Evolutionary conservation across 164 flowering plant genomes (phyloP).

Genomic region (Litsea cubeba): DNA sequence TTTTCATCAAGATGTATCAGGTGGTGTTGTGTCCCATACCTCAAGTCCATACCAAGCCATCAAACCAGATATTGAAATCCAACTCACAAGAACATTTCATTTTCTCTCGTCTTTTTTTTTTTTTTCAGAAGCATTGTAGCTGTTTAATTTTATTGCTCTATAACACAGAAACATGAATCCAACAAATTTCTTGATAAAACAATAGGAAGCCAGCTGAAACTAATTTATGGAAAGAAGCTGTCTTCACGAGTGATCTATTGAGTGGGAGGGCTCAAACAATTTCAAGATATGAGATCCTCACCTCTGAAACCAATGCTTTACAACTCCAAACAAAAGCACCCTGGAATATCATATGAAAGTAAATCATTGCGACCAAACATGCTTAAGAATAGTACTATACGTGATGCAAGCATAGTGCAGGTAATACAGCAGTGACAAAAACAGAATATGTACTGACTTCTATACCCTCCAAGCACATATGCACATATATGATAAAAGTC

Average conservation of each 20-base stretch:
- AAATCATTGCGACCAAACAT: not conserved
- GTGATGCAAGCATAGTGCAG: not conserved
- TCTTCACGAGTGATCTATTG: not conserved
- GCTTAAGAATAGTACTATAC: not conserved
- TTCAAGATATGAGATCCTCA: constrained; percentile 19
- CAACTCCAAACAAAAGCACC: constrained; percentile 94
- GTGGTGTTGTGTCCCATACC: no score
- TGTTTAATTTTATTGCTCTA: no score
- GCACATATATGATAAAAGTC: not conserved
- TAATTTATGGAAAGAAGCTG: no score
- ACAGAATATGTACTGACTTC: not conserved
- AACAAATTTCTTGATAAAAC: not conserved
- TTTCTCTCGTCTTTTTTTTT: no score
- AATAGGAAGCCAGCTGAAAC: not conserved
- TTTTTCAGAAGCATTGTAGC: no score
- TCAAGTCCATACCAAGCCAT: no score
- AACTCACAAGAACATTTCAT: no score
- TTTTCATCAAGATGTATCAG: no score
- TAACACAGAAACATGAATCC: not conserved
- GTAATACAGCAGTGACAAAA: not conserved
- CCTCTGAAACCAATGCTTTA: constrained; percentile 89
- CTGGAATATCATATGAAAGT: constrained; percentile 29
- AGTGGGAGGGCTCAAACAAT: no score
- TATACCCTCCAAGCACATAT: not conserved
- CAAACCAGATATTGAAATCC: no score